These are phyloP conservation scores for Candida saitoana DNA, from an alignment of 805 yeast species.

Conservation along the genomic window DNA sequence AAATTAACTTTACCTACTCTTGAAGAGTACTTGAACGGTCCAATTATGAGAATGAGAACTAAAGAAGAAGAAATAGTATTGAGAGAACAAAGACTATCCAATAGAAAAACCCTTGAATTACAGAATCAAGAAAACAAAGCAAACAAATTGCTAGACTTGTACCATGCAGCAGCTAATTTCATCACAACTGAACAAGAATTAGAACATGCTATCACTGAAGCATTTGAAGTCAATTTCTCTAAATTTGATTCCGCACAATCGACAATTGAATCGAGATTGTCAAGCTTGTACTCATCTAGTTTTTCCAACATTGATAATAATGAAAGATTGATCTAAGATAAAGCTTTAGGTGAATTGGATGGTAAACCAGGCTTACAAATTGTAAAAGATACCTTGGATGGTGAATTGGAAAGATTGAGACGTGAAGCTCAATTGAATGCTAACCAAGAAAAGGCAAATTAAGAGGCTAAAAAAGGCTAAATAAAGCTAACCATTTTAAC, in stretches of 20 bases:
- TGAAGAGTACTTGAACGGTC: constrained; percentile 60
- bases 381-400: constrained; percentile 36
- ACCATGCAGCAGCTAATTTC: constrained; percentile 64
- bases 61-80: constrained; percentile 60
- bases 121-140: constrained; percentile 51
- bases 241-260: constrained; percentile 32
- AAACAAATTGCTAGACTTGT: constrained; percentile 58
- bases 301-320: constrained; percentile 25
- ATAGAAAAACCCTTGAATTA: constrained; percentile 56
- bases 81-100: constrained; percentile 58
- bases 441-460: constrained; percentile 14
- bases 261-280: constrained; percentile 33
- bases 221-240: constrained; percentile 43
- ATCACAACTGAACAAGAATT: constrained; percentile 71
- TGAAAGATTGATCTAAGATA: constrained; percentile 33
- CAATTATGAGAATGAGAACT: constrained; percentile 70
- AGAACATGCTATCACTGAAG: constrained; percentile 51
- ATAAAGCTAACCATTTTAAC: background rate
- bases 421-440: constrained; percentile 34
- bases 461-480: too few relatives aligned
- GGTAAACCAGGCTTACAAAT: constrained; percentile 40
- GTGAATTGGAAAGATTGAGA: constrained; percentile 32
- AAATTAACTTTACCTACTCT: constrained; percentile 76
- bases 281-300: constrained; percentile 23
- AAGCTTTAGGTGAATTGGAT: constrained; percentile 35